phyloP scores from a whole-genome alignment of 2,329 filamentous ascomycete species.

The Penicillium corylophilum region DNA sequence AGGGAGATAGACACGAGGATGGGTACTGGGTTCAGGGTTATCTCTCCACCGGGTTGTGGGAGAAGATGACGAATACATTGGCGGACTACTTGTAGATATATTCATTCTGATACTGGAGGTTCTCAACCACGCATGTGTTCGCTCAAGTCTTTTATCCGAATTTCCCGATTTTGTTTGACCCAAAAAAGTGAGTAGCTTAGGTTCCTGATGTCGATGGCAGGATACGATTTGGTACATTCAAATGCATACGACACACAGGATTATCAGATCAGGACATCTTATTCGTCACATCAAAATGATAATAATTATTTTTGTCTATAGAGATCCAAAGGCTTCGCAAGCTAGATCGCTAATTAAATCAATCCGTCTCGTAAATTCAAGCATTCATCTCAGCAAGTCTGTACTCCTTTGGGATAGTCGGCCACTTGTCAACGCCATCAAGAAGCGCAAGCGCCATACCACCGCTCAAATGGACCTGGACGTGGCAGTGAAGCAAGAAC shows the following conservation, averaged over 20 bases:
- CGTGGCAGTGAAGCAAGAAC: not conserved
- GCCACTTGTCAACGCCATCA: not conserved
- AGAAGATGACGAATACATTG: not conserved
- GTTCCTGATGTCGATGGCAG: too few species aligned
- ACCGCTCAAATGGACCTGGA: not conserved
- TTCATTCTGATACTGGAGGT: not conserved
- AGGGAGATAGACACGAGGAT: not conserved
- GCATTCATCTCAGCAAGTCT: not conserved
- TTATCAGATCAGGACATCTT: too few species aligned
- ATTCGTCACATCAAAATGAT: too few species aligned
- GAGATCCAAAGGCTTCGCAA: not conserved
- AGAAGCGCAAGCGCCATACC: not conserved
- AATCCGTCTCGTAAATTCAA: not conserved
- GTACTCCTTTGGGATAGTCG: not conserved
- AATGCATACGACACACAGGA: too few species aligned
- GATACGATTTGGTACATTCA: too few species aligned
- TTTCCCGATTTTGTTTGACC: too few species aligned
- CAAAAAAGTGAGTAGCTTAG: too few species aligned
- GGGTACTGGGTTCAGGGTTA: not conserved
- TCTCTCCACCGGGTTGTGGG: not conserved
- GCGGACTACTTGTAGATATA: not conserved
- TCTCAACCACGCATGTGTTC: not conserved
- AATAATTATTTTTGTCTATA: not conserved
- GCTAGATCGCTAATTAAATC: not conserved
- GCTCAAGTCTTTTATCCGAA: not conserved